Evolutionary conservation across 768 basidiomycete genomes (phyloP), one percentile per base, ranked within the genome.

Genomic region (Trametes coccinea): DNA sequence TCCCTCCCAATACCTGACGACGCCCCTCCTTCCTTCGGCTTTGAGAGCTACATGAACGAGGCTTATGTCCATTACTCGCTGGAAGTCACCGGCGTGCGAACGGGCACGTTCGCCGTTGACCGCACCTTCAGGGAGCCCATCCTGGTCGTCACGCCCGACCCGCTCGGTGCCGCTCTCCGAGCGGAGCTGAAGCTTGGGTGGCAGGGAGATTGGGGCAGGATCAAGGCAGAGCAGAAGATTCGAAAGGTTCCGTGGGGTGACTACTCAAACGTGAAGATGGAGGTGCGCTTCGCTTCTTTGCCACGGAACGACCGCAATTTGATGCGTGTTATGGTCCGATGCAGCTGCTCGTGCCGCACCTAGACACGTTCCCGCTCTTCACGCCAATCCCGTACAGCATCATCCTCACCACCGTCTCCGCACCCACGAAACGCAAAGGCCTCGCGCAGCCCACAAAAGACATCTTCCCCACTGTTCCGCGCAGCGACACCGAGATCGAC

Each of bases 351-450:
- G 47, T 67, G 13, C 67, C 64, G 5, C 62, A 66, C 46, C 49
- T 66, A 16, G 53, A 59, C 17, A 48, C 46, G 5, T 64, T 66
- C 33, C 70, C 70, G 13, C 58, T 69, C 22, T 60, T 60, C 51
- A 66, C 70, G 10, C 47, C 61, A 5, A 63, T 71, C 22, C 70
- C 70, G 10, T 66, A 68, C 60, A 60, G 61, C 34, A 56, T 69
- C 41, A 56, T 61, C 22, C 31, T 71, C 33, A 54, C 58, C 14
- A 69, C 66, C 17, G 43, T 53, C 30, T 57, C 64, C 45, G 66
- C 67, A 45, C 60, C 62, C 11, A 56, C 58, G 43, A 63, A 65
- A 40, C 61, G 57, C 41, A 40, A 64, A 47, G 66, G 66, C 16
- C 50, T 50, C 14, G 52, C 45, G 10, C 45, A 59, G n/a, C 59